Evolutionary conservation across 1,284 basidiomycete genomes (phyloP), one percentile per base, ranked within the genome.

Genomic region (Cerioporus squamosus): DNA sequence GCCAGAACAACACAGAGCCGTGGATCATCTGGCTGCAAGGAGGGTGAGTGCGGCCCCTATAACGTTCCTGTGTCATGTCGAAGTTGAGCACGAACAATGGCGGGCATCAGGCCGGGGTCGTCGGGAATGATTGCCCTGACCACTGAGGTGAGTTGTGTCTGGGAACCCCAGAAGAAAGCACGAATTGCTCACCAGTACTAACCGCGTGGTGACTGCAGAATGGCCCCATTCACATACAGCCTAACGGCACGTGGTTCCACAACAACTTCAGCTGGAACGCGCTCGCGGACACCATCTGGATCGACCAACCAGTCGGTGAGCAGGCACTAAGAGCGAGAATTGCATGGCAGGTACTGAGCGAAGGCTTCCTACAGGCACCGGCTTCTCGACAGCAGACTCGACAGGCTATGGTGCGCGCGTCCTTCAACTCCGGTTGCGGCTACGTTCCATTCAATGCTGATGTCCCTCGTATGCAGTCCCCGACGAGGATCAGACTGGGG

Each of bases 1-100:
- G 64, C 29, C 55, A 56, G 40, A 68, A 69, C 42, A 71, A 75
- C 57, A 71, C 75, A 22, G 75, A 83, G 39, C 88, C 89, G 6
- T 91, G 89, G 89, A 81, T 82, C 17, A 87, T 91, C 50, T 91
- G 88, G 87, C 72, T 91, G 29, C 90, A 90, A 65, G 88, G 88
- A 80, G 86, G 70, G 62, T 81, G 20, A 53, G 60, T 43, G 33
- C 43, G 6, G 39, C 3, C 2, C 15, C 17, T 10, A 15, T 44
- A 17, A n/a, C 31, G 42, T 51, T 6, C 33, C 18, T 38, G 23
- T 3, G 39, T 22, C 24, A 20, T 31, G 9, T 48, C 31, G 17
- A 31, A 36, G 12, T n/a, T n/a, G 26, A 36, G 14, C 5, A 18
- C n/a, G 22, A n/a, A n/a, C n/a, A n/a, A n/a, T n/a, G 14, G 22